Evolutionary conservation across 306 rosid genomes (phyloP), one percentile per base, ranked within the genome.

Genomic region (Cucumis melo): DNA sequence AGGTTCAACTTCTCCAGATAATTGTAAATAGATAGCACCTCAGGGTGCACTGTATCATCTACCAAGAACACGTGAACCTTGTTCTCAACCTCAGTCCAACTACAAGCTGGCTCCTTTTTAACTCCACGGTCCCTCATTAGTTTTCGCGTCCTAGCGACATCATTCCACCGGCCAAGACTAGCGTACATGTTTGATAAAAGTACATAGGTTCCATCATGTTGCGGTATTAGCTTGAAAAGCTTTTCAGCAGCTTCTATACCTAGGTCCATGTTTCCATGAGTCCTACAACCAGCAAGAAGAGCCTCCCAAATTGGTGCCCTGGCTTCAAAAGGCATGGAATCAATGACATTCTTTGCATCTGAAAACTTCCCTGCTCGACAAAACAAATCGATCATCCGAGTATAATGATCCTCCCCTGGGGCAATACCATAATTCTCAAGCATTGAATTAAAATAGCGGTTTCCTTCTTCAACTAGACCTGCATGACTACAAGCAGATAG

Each of bases 291-390:
- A 48, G 80, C 74, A 16, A 77, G 74, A 77, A 77, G 80, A 32
- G 80, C 80, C 51, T 77, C 80, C 80, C 75, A 77, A 29, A 77
- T 77, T 29, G 74, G 75, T 53, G 75, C 74, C 16, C 75, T 64
- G 0, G 75, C 64, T 42, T 48, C 20, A 6, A 21, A 77, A 2
- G 80, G 80, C 80, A 77, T 77, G 21, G 75, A 64, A 8, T 77
- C 74, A n/a, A 77, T 53, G 36, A 51, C 36, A 50, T 64, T n/a
- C 51, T 77, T 64, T 27, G 75, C 80, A 48, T 77, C 80, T 34
- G 61, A 77, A 50, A 77, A 77, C 34, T 77, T 77, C 80, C 80
- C 80, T 0, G 58, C 80, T 53, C 80, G 67, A 34, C 80, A 77
- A 50, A 42, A 51, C 53, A 77, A 77, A 77, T 77, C 80, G 0